Evolutionary conservation across 257 asterid genomes (phyloP).

Genomic region (Gynochthodes officinalis): DNA sequence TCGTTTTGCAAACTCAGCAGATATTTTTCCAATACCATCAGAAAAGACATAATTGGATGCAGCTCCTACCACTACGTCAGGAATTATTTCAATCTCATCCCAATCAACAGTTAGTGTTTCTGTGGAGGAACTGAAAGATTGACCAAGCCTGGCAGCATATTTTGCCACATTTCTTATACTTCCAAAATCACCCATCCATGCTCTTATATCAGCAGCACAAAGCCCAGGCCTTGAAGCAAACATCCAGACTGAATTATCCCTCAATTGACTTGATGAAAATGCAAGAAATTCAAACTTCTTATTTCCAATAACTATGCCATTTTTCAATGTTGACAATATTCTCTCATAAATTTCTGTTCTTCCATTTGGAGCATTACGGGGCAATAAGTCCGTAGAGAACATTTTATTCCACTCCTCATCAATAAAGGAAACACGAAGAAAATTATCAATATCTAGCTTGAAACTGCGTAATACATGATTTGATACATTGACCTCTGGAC

Average conservation of each 20-base stretch:
- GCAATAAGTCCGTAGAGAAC: slow-evolving; percentile 54
- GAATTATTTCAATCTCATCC: slow-evolving; percentile 48
- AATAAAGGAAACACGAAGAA: slow-evolving; percentile 82
- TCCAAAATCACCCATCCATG: slow-evolving; percentile 83
- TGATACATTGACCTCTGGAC: slow-evolving; percentile 79
- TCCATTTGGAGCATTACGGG: slow-evolving; percentile 28
- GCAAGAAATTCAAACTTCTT: slow-evolving; percentile 83
- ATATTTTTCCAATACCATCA: slow-evolving; percentile 92
- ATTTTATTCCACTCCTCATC: slow-evolving; percentile 89
- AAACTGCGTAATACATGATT: slow-evolving; percentile 78
- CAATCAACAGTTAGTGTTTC: slow-evolving; percentile 58
- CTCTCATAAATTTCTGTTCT: slow-evolving; percentile 61
- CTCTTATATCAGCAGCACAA: slow-evolving; percentile 54
- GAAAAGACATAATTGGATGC: slow-evolving; percentile 50
- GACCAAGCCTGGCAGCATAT: slow-evolving; percentile 99
- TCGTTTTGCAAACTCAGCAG: slow-evolving; percentile 52
- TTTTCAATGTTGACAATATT: slow-evolving; percentile 51
- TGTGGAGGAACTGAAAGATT: slow-evolving; percentile 79
- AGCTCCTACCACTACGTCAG: slow-evolving; percentile 34
- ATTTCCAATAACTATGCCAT: slow-evolving; percentile 70
- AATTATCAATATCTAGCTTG: slow-evolving; percentile 47
- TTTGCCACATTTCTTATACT: slow-evolving; percentile 75
- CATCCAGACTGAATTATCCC: slow-evolving; percentile 92
- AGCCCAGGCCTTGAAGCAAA: slow-evolving; percentile 54
- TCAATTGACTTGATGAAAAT: slow-evolving; percentile 84